Base-by-base conservation (phyloP, 2,329 filamentous ascomycete genomes). In the Orbilia quercus region DNA sequence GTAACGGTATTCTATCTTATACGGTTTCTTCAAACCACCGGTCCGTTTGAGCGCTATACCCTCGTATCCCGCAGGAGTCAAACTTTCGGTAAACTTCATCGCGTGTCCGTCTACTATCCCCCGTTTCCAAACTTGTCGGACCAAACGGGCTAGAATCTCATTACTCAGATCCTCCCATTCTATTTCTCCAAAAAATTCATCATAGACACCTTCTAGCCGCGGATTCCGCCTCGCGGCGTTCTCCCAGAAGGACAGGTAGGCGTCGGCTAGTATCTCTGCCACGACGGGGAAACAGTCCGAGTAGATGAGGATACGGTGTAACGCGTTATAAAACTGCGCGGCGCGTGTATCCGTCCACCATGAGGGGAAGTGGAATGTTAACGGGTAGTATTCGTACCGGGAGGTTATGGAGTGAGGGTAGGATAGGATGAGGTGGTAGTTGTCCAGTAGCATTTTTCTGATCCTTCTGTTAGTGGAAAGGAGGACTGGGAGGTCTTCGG, bases 351-450 rank as follows among this genome's bases (percentile, higher is more conserved):
- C 42, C 14, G 12, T 31, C 57, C 51, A 66, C 40, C 25, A 54
- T 0, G 14, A 2, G 0, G 69, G 69, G 20, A 73, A 66, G 0
- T 14, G 25, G 0, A 62, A 22, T 0, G 16, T 47, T 22, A 73
- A 25, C 4, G 48, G 60, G 31, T 31, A 66, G 16, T 42, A 53
- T 12, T 66, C 60, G 23, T 66, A 73, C 34, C 28, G 51, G 0
- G 67, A 59, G 12, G 59, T 60, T 9, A 72, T 72, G 2, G 34
- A 18, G 1, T 18, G 12, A 1, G 60, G 69, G 40, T 73, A 73
- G 11, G 16, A 28, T 12, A 73, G n/a, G 7, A 73, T 50, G 1
- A 57, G 22, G n/a, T 55, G 69, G 12, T 73, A 66, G 16, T 66
- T 73, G 22, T 73, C 53, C 1, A 73, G 40, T 2, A 66, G 7